A percentile compares a stretch with the other conserved stretches of the same genome.
These are phyloP conservation scores for Botrytis byssoidea DNA, from an alignment of 2,329 filamentous ascomycete genomes.

Conservation along the genomic window DNA sequence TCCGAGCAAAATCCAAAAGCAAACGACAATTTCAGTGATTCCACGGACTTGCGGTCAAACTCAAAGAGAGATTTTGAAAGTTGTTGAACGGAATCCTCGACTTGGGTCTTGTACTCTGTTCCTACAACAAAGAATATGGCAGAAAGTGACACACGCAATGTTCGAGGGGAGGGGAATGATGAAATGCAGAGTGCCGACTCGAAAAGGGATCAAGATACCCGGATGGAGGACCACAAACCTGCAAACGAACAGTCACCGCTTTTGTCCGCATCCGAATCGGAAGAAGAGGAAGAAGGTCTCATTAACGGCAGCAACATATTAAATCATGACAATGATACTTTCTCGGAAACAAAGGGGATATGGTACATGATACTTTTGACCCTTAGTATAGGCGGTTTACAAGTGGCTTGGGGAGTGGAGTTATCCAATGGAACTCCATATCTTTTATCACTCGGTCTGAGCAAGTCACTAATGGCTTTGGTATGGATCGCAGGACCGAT, in stretches of 20 bases:
- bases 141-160: conserved; percentile 20
- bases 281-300: conserved; percentile 42
- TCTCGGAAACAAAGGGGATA: conserved; percentile 71
- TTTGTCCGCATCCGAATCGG: conserved; percentile 43
- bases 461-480: conserved; percentile 77
- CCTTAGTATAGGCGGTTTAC: conserved; percentile 80
- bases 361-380: conserved; percentile 87
- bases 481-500: conserved; percentile 84
- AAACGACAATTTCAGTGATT: background rate
- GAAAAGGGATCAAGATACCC: background rate
- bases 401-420: conserved; percentile 95
- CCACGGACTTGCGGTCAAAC: background rate
- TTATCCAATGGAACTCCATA: conserved; percentile 89
- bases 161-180: conserved; percentile 19
- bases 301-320: conserved; percentile 39
- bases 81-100: background rate
- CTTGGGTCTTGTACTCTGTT: background rate
- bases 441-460: conserved; percentile 75
- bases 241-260: conserved; percentile 51
- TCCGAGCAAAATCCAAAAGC: background rate
- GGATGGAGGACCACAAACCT: conserved; percentile 28
- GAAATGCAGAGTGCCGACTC: conserved; percentile 14
- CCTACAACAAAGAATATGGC: conserved; percentile 23
- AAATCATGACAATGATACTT: conserved; percentile 46
- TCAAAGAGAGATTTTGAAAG: background rate